These are phyloP conservation scores for Crataegus laevigata DNA, from an alignment of 306 rosid species.

Conservation along the genomic window DNA sequence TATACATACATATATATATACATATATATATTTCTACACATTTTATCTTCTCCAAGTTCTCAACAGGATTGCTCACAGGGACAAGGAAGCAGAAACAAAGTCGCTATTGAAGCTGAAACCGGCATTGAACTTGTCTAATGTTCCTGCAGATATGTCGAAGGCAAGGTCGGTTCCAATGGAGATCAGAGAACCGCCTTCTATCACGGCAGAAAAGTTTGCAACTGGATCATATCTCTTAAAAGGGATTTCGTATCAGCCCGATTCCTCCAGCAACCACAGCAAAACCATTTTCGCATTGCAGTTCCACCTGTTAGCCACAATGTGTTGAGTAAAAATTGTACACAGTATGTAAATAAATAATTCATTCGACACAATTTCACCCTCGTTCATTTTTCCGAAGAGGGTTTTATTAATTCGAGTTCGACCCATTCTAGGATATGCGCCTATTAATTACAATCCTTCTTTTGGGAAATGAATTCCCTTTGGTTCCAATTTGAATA, in stretches of 20 bases:
- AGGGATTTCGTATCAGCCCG: slow-evolving; percentile 34
- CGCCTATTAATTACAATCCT: too few species aligned
- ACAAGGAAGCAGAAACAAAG: slow-evolving; percentile 46
- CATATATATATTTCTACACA: background rate
- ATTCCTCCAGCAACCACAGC: slow-evolving; percentile 52
- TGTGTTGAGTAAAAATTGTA: too few species aligned
- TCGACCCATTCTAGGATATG: too few species aligned
- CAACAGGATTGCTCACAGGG: slow-evolving; percentile 43
- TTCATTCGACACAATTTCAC: too few species aligned
- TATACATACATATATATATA: background rate
- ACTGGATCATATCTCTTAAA: slow-evolving; percentile 31
- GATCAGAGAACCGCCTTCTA: slow-evolving; percentile 37
- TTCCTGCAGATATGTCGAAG: slow-evolving; percentile 34
- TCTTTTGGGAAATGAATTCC: too few species aligned
- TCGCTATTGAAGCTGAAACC: slow-evolving; percentile 43
- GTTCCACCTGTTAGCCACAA: slow-evolving; percentile 41
- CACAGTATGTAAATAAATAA: too few species aligned
- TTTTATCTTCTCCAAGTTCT: background rate
- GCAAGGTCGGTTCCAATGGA: slow-evolving; percentile 48
- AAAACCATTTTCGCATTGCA: slow-evolving; percentile 39
- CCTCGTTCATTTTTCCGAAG: too few species aligned
- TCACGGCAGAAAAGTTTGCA: slow-evolving; percentile 33
- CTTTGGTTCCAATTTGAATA: too few species aligned
- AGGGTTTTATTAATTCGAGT: too few species aligned
- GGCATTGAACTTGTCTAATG: slow-evolving; percentile 34